Base-by-base conservation (phyloP, 1,284 basidiomycete genomes). In the Amylostereum chailletii region DNA sequence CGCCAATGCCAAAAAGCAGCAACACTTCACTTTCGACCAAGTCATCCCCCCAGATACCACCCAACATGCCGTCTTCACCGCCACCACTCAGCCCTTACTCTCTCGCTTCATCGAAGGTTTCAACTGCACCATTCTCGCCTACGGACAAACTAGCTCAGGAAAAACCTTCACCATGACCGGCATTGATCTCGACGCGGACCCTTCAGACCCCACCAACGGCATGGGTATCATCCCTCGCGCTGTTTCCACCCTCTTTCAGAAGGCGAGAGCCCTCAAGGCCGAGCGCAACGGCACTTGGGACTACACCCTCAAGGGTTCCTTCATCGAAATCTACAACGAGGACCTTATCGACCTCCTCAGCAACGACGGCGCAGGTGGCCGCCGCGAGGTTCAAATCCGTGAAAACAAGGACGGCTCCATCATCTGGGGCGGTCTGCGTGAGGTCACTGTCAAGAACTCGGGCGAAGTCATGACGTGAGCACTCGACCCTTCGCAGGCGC, bases 131-230 rank as follows among this genome's bases (percentile, higher is more conserved):
- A 88, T 99, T 54, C 80, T 99, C 53, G 95, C 95, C 48, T 99
- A 99, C 69, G 95, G 96, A 9, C 96, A 99, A 65, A 99, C 95
- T 0, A 92, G 89, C 55, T 94, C 90, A 54, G 95, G 95, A 46
- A 99, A 98, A 73, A 95, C 92, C 0, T 95, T 93, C 67, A 94
- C 94, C 33, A 98, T 98, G 95, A 92, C 92, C 19, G 89, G 92
- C 52, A 74, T 90, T 49, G 90, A 93, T 67, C 74, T 89, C 33
- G 92, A 93, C 54, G 84, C 86, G 46, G 82, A 89, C 68, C 83
- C 86, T 43, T 71, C 76, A 31, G 83, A 89, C 64, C 74, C 84
- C 50, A 74, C 74, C 61, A 88, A 86, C 62, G 78, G 79, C 58
- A 88, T 89, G 81, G 95, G 95, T 45, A 93, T 99, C 65, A 94